A percentile compares a stretch with the other conserved stretches of the same genome.
Conservation (phyloP, 75 land plant species). For the Pseudotsuga menziesii region DNA sequence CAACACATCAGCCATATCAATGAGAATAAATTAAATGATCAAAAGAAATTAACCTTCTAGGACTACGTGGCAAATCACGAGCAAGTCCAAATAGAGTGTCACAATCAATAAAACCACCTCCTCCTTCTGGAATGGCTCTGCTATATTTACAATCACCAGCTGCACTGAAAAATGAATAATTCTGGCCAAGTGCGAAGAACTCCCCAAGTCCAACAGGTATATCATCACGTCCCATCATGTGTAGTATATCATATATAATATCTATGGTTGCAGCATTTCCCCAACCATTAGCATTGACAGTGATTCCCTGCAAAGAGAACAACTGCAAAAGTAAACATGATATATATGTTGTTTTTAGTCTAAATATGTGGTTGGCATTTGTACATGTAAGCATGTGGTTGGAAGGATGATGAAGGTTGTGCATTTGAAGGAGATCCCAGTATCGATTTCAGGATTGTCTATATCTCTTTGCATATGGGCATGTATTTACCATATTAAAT, state of each 20-base stretch:
- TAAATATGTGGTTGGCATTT: background rate
- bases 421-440: background rate
- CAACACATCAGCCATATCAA: background rate
- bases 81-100: constrained; percentile 85
- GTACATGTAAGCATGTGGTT: background rate
- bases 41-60: constrained; percentile 58
- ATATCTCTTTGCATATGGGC: constrained; percentile 1
- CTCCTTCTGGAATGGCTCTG: constrained; percentile 67
- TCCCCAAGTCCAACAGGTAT: constrained; percentile 80
- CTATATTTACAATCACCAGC: constrained; percentile 69
- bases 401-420: background rate
- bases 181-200: constrained; percentile 43
- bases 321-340: background rate
- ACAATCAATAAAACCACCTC: constrained; percentile 75
- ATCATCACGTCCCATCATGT: constrained; percentile 96
- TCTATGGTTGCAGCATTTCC: constrained; percentile 88
- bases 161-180: constrained; percentile 28
- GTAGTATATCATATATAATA: constrained; percentile 70
- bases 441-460: background rate
- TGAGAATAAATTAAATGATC: background rate
- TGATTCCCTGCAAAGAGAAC: constrained; percentile 42
- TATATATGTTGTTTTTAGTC: background rate
- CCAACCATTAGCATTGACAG: constrained; percentile 76
- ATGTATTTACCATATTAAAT: constrained; percentile 1
- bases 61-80: constrained; percentile 69